Percentiles rank a stretch among this genome's conserved stretches.
Conservation (phyloP, 306 rosid species). For the Alnus rubra region DNA sequence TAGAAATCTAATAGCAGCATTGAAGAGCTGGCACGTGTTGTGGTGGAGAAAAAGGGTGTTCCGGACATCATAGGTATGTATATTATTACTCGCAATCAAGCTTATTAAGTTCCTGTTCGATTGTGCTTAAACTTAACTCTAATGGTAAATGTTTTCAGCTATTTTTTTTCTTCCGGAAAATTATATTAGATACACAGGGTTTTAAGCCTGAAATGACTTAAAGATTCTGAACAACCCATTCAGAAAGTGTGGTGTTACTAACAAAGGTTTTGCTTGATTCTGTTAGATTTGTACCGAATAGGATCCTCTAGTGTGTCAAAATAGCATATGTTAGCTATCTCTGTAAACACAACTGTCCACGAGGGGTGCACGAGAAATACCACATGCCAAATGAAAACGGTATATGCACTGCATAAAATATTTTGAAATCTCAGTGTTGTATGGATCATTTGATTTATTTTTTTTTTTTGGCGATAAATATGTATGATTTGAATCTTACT, state of each 20-base stretch:
- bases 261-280: neutral
- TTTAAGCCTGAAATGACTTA: neutral
- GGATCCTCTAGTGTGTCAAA: no score
- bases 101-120: neutral
- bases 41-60: constrained; percentile 51
- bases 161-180: neutral
- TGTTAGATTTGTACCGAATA: no score
- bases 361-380: neutral
- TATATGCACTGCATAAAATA: neutral
- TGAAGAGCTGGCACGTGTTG: constrained; percentile 54
- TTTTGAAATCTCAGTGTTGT: neutral
- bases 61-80: constrained; percentile 68
- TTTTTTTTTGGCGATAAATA: neutral
- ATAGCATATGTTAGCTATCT: neutral
- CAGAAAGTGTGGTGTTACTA: neutral
- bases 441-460: neutral
- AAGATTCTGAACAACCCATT: neutral
- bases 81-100: neutral
- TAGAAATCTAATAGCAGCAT: constrained; percentile 60
- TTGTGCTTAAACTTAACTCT: neutral
- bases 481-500: neutral
- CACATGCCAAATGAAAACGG: neutral
- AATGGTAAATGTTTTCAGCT: neutral
- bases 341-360: neutral
- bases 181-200: neutral